These are phyloP conservation scores for Sergeia podlipaevii DNA, from an alignment of 208 protist species.

Conservation along the genomic window DNA sequence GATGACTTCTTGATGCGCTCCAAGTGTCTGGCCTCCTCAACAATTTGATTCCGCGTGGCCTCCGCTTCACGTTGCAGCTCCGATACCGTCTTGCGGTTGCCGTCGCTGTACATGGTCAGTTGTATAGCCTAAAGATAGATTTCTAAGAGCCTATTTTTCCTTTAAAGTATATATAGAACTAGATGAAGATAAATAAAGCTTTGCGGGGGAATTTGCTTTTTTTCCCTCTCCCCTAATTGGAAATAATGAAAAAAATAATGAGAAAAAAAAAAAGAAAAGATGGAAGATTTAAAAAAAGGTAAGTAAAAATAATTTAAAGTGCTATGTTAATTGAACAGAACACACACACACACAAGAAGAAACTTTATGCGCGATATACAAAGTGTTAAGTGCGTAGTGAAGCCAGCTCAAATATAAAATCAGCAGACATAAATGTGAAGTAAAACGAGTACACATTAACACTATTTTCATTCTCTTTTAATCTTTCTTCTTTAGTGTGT, in stretches of 20 bases:
- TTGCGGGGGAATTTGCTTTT: neutral
- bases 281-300: neutral
- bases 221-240: neutral
- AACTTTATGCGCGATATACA: too few relatives aligned
- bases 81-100: conserved; percentile 78
- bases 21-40: conserved; percentile 60
- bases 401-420: too few relatives aligned
- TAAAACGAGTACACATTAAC: too few relatives aligned
- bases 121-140: neutral
- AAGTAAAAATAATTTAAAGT: too few relatives aligned
- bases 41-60: conserved; percentile 49
- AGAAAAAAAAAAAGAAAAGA: conserved; percentile 15
- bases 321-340: too few relatives aligned
- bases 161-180: neutral
- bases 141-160: neutral
- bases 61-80: conserved; percentile 76
- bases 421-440: too few relatives aligned
- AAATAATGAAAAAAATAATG: conserved; percentile 3
- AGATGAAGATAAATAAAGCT: conserved; percentile 5
- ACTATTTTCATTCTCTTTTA: too few relatives aligned
- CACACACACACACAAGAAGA: too few relatives aligned
- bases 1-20: conserved; percentile 60
- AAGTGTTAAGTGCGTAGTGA: too few relatives aligned
- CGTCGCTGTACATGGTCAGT: conserved; percentile 78
- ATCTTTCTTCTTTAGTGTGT: too few relatives aligned